Evolutionary conservation across 371 early-diverging fungal species (phyloP).

Genomic region (Lichtheimia ramosa): DNA sequence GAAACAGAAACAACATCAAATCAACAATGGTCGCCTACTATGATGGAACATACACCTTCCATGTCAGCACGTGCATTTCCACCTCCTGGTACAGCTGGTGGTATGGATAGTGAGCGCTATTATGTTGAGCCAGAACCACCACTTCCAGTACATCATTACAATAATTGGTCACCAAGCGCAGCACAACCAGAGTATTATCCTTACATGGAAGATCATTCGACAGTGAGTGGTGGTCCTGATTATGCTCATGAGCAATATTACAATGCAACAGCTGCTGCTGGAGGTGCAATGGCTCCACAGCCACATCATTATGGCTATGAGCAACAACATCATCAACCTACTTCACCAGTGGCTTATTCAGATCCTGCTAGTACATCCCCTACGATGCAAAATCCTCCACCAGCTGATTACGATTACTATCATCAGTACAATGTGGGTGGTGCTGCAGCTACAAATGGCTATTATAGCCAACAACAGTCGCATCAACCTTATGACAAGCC

Average conservation of each 20-base stretch:
- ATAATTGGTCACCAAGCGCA: not conserved
- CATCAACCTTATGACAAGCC: too few relatives aligned
- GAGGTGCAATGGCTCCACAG: too few relatives aligned
- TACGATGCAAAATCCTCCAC: too few relatives aligned
- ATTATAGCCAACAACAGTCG: too few relatives aligned
- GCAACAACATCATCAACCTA: too few relatives aligned
- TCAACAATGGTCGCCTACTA: conserved; percentile 1
- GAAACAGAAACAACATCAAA: conserved; percentile 1
- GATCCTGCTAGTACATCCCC: too few relatives aligned
- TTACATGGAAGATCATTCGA: not conserved
- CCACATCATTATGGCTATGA: too few relatives aligned
- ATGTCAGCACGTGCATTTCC: conserved; percentile 7
- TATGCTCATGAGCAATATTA: not conserved
- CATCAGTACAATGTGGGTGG: too few relatives aligned
- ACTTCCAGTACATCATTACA: not conserved
- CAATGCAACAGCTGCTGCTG: too few relatives aligned
- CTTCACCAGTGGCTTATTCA: too few relatives aligned
- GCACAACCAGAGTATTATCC: conserved; percentile 1
- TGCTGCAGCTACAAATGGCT: too few relatives aligned
- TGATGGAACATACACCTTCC: not conserved
- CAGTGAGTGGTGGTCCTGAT: conserved; percentile 5
- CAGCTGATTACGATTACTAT: too few relatives aligned
- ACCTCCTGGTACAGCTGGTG: conserved; percentile 2
- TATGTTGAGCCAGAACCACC: conserved; percentile 4
- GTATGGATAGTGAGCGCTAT: conserved; percentile 8